These are phyloP conservation scores for Tinospora cordifolia DNA, from an alignment of 164 flowering plant species.

Conservation along the genomic window DNA sequence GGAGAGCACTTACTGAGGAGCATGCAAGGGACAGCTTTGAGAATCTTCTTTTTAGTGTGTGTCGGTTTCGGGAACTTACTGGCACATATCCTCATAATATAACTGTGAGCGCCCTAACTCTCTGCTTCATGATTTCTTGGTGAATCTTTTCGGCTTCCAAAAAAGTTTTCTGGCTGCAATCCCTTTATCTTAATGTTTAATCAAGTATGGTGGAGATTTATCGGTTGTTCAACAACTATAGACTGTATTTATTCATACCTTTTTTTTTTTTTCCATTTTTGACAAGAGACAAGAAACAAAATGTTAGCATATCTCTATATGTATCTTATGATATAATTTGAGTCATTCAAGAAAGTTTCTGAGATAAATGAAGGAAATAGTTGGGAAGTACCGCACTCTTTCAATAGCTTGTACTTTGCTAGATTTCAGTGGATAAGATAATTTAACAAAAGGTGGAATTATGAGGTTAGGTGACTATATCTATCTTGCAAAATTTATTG, in stretches of 20 bases:
- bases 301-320: too few species aligned
- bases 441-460: background rate
- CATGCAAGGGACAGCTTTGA: conserved; percentile 98
- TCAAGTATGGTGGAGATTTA: background rate
- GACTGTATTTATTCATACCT: too few species aligned
- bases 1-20: conserved; percentile 88
- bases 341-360: too few species aligned
- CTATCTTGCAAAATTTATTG: background rate
- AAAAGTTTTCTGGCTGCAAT: background rate
- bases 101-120: conserved; percentile 52
- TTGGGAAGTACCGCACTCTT: background rate
- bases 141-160: background rate
- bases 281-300: background rate
- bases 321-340: too few species aligned
- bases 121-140: background rate
- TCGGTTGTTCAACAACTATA: background rate
- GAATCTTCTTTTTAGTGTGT: conserved; percentile 92
- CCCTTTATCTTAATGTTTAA: background rate
- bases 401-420: background rate
- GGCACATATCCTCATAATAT: conserved; percentile 81
- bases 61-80: conserved; percentile 94
- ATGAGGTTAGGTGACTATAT: background rate
- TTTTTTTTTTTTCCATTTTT: too few species aligned
- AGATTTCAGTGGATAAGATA: background rate
- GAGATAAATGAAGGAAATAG: too few species aligned